Evolutionary conservation across 495 filamentous ascomycete genomes (phyloP).

Genomic region (Aspergillus ostianus): DNA sequence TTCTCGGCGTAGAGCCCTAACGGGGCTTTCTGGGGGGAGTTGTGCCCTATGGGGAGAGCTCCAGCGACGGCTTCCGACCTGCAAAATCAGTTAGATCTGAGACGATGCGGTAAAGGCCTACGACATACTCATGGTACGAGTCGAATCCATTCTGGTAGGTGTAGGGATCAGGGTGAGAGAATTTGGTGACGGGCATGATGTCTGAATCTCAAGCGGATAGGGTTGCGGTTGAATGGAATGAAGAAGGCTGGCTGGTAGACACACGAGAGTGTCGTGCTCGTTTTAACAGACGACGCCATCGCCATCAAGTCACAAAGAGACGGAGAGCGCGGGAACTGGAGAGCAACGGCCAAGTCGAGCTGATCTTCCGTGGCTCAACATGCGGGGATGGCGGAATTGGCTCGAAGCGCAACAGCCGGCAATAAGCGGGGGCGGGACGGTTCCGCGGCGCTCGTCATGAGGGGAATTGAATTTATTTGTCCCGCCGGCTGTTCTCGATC

Average conservation of each 20-base stretch:
- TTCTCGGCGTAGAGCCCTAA: constrained; percentile 90
- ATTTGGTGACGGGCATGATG: constrained; percentile 56
- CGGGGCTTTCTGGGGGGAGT: constrained; percentile 84
- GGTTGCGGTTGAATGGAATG: background rate
- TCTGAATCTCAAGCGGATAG: background rate
- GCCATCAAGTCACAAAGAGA: background rate
- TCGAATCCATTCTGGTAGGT: constrained; percentile 57
- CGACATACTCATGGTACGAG: constrained; percentile 57
- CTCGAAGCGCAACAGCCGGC: constrained; percentile 14
- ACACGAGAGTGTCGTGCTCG: background rate
- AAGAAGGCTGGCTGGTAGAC: background rate
- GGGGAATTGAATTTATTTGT: constrained; percentile 1
- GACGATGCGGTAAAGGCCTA: background rate
- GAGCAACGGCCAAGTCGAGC: background rate
- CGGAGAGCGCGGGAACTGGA: background rate
- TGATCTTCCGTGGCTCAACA: background rate
- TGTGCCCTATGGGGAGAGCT: constrained; percentile 65
- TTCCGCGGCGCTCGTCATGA: constrained; percentile 25
- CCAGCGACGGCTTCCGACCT: constrained; percentile 55
- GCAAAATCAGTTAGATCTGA: background rate
- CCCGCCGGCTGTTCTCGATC: constrained; percentile 7
- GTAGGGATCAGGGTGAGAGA: constrained; percentile 55
- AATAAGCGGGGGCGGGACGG: constrained; percentile 28
- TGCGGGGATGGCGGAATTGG: constrained; percentile 17
- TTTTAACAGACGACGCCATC: background rate